Percentiles rank a stretch among this genome's conserved stretches.
phyloP scores from a whole-genome alignment of 495 filamentous ascomycete species.

The Penicillium subrubescens region DNA sequence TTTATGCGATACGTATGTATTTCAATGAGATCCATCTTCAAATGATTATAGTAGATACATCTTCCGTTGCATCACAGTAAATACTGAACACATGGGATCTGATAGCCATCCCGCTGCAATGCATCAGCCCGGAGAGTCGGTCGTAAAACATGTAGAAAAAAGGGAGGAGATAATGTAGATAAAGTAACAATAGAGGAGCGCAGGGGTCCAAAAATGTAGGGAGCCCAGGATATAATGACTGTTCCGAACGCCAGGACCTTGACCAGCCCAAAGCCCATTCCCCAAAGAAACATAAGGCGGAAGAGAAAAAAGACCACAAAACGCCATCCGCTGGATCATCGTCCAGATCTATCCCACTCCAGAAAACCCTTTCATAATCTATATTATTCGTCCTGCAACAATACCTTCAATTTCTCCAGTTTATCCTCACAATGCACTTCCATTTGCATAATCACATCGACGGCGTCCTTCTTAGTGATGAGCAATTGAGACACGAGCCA shows the following conservation, averaged over 20 bases:
- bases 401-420: conserved; percentile 45
- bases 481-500: conserved; percentile 50
- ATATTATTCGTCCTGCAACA: conserved; percentile 44
- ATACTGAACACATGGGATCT: not conserved
- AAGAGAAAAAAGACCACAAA: not conserved
- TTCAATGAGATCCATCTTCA: not conserved
- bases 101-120: not conserved
- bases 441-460: conserved; percentile 51
- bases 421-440: conserved; percentile 54
- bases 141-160: not conserved
- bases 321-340: not conserved
- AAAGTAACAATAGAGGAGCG: not conserved
- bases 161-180: not conserved
- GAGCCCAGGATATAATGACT: conserved; percentile 8
- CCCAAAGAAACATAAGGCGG: not conserved
- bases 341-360: not conserved
- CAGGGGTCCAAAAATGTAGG: not conserved
- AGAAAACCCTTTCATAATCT: conserved; percentile 1
- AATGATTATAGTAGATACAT: not conserved
- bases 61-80: not conserved
- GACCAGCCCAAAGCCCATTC: not conserved
- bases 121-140: not conserved
- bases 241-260: conserved; percentile 2
- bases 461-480: conserved; percentile 49
- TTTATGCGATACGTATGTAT: not conserved